These are phyloP conservation scores for Xylaria hypoxylon DNA, from an alignment of 2,329 filamentous ascomycete species.

Conservation along the genomic window DNA sequence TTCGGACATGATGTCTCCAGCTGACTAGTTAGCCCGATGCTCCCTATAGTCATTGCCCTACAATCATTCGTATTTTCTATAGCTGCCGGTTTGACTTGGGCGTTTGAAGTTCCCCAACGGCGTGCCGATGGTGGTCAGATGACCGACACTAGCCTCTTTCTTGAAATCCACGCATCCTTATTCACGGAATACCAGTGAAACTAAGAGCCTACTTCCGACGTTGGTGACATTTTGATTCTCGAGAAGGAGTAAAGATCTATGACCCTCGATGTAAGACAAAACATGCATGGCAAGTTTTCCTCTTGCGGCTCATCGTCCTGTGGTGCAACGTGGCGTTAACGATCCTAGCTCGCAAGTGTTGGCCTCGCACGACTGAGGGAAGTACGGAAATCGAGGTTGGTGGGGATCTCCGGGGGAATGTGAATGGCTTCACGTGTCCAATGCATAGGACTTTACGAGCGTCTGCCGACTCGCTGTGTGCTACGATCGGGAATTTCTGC, in stretches of 20 bases:
- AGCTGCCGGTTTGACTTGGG: background rate
- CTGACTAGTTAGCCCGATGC: background rate
- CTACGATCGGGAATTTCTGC: conserved; percentile 22
- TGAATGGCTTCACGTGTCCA: conserved; percentile 17
- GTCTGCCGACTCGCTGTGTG: conserved; percentile 3
- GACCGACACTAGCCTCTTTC: background rate
- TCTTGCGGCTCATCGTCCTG: conserved; percentile 25
- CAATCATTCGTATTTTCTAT: conserved; percentile 14
- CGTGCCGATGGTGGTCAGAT: conserved; percentile 38
- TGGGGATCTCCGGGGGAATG: conserved; percentile 37
- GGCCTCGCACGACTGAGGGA: conserved; percentile 3
- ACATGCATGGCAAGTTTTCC: conserved; percentile 12
- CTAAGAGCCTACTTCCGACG: background rate
- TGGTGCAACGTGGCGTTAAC: conserved; percentile 27
- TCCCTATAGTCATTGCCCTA: background rate
- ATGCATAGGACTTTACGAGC: conserved; percentile 8
- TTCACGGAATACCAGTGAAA: background rate
- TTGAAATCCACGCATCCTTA: conserved; percentile 1
- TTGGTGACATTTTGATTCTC: background rate
- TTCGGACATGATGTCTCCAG: conserved; percentile 2
- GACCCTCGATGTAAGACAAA: conserved; percentile 3
- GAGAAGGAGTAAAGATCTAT: background rate
- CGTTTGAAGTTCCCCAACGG: conserved; percentile 36
- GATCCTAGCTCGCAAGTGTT: conserved; percentile 14
- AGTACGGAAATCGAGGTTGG: conserved; percentile 20